These are phyloP conservation scores for Teunomyces tritomae DNA, from an alignment of 805 yeast genomes.

Conservation along the genomic window DNA sequence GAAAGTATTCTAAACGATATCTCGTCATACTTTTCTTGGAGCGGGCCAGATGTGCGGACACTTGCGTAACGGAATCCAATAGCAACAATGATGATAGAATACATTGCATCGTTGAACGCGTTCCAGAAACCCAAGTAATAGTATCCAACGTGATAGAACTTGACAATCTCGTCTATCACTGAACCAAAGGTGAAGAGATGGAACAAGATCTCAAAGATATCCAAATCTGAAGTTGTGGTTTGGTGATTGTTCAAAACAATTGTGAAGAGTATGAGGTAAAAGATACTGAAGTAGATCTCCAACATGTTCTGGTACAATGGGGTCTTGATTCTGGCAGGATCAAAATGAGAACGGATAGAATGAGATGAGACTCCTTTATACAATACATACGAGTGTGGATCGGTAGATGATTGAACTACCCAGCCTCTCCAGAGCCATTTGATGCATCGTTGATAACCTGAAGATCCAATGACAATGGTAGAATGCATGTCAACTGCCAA, in stretches of 20 bases:
- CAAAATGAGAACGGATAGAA: conserved; percentile 60
- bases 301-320: conserved; percentile 77
- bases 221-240: conserved; percentile 27
- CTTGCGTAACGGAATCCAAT: conserved; percentile 54
- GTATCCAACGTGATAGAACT: conserved; percentile 73
- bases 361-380: conserved; percentile 60
- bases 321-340: conserved; percentile 80
- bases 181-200: conserved; percentile 67
- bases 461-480: conserved; percentile 69
- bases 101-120: conserved; percentile 71
- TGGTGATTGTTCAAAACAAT: conserved; percentile 60
- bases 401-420: conserved; percentile 72
- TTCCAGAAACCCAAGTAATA: conserved; percentile 76
- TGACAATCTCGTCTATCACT: conserved; percentile 63
- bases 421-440: conserved; percentile 94
- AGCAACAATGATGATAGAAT: conserved; percentile 51
- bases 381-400: conserved; percentile 66
- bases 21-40: conserved; percentile 42
- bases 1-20: conserved; percentile 69
- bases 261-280: conserved; percentile 63
- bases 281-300: conserved; percentile 64
- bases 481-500: conserved; percentile 84
- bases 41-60: conserved; percentile 18
- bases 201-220: conserved; percentile 53
- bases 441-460: conserved; percentile 83